Evolutionary conservation across 306 rosid genomes (phyloP).

Genomic region (Vigna angularis): DNA sequence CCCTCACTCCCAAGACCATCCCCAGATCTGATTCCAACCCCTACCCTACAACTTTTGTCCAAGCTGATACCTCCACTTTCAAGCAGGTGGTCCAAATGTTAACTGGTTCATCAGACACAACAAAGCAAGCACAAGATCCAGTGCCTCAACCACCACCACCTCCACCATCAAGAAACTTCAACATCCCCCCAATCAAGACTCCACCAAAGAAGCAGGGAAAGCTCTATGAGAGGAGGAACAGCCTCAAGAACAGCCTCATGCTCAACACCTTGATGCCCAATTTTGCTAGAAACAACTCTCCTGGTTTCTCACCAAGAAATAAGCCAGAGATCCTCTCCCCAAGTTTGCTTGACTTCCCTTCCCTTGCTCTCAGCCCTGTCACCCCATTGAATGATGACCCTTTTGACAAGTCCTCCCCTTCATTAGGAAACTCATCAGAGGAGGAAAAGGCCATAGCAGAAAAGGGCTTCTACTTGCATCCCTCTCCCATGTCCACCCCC

Average conservation of each 20-base stretch:
- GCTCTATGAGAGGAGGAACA: slow-evolving; percentile 85
- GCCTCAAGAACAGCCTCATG: slow-evolving; percentile 81
- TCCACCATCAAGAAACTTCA: slow-evolving; percentile 55
- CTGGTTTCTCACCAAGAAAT: slow-evolving; percentile 64
- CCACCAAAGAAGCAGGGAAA: slow-evolving; percentile 77
- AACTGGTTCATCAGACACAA: slow-evolving; percentile 81
- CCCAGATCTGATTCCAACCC: slow-evolving; percentile 96
- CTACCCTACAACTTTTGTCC: slow-evolving; percentile 94
- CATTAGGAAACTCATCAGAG: slow-evolving; percentile 81
- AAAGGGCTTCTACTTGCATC: slow-evolving; percentile 85
- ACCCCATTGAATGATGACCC: slow-evolving; percentile 85
- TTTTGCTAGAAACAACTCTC: slow-evolving; percentile 45
- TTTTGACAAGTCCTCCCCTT: slow-evolving; percentile 82
- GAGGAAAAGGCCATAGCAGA: slow-evolving; percentile 95
- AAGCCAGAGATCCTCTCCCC: slow-evolving; percentile 85
- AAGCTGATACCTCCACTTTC: slow-evolving; percentile 90
- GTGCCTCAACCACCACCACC: slow-evolving; percentile 16
- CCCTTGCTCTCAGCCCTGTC: slow-evolving; percentile 91
- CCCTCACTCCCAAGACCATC: slow-evolving; percentile 66
- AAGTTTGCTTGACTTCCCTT: slow-evolving; percentile 81
- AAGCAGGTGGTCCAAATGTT: slow-evolving; percentile 98
- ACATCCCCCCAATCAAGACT: slow-evolving; percentile 77
- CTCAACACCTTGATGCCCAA: slow-evolving; percentile 80
- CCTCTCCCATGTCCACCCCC: slow-evolving; percentile 74
- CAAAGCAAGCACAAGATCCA: slow-evolving; percentile 48